Evolutionary conservation across 805 yeast species (phyloP).

Genomic region (Ogataea neopini): DNA sequence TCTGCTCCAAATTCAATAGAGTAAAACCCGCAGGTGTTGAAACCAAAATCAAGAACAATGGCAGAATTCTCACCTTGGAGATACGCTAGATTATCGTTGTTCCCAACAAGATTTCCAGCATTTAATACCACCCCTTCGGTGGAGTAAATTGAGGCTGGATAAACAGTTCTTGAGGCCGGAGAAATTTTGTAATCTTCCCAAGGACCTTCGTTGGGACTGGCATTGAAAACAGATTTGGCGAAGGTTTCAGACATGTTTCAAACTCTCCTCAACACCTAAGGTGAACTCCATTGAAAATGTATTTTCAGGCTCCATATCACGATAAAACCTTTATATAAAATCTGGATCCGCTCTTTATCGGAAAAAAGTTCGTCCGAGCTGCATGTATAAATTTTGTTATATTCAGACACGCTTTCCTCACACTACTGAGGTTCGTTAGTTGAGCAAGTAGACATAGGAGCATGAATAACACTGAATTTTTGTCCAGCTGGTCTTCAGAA

Average conservation of each 20-base stretch:
- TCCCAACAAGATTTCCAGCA: constrained; percentile 1
- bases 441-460: no score
- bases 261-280: not conserved
- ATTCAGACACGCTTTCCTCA: no score
- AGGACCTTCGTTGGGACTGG: constrained; percentile 4
- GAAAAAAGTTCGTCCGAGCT: not conserved
- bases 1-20: constrained; percentile 4
- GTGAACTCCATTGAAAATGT: no score
- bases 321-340: no score
- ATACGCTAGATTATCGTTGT: constrained; percentile 4
- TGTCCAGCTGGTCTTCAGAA: constrained; percentile 1
- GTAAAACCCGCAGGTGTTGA: constrained; percentile 6
- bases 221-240: constrained; percentile 1
- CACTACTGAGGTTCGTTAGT: no score
- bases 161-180: constrained; percentile 2
- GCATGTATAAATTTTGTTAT: no score
- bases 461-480: not conserved
- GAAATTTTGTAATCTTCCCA: constrained; percentile 5
- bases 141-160: constrained; percentile 2
- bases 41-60: constrained; percentile 3
- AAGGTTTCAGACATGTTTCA: constrained; percentile 1
- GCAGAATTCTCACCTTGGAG: constrained; percentile 1
- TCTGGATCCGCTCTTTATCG: no score
- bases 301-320: no score
- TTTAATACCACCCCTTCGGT: constrained; percentile 2